Evolutionary conservation across 805 yeast genomes (phyloP).

Genomic region (Suhomyces xylopsoci): DNA sequence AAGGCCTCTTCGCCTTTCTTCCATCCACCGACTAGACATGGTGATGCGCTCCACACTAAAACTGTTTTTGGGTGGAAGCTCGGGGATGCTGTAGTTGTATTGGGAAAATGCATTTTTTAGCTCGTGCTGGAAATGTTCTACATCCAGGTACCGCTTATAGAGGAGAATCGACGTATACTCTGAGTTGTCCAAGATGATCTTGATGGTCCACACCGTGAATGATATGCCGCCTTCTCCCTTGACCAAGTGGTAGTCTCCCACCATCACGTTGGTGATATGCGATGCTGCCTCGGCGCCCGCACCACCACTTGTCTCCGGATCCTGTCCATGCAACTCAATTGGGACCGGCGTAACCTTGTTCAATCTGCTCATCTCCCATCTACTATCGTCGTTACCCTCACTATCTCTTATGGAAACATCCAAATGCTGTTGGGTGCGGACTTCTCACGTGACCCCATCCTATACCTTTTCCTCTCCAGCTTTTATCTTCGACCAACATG

Average conservation of each 20-base stretch:
- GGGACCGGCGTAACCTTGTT: slow-evolving; percentile 38
- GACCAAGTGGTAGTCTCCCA: slow-evolving; percentile 39
- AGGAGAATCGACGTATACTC: slow-evolving; percentile 41
- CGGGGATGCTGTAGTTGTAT: slow-evolving; percentile 37
- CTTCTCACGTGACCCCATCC: background rate
- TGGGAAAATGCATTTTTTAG: slow-evolving; percentile 38
- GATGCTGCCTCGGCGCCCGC: slow-evolving; percentile 7
- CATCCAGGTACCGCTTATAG: slow-evolving; percentile 65
- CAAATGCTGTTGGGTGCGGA: background rate
- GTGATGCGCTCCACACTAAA: slow-evolving; percentile 38
- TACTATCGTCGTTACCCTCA: background rate
- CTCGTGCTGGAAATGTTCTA: slow-evolving; percentile 44
- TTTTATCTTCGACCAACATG: slow-evolving; percentile 25
- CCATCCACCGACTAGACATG: slow-evolving; percentile 46
- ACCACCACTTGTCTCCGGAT: background rate
- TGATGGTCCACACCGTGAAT: slow-evolving; percentile 40
- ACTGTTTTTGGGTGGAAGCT: slow-evolving; percentile 50
- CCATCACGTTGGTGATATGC: slow-evolving; percentile 17
- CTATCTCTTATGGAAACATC: background rate
- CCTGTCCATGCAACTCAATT: slow-evolving; percentile 14
- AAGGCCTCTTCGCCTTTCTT: slow-evolving; percentile 51
- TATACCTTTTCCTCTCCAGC: background rate
- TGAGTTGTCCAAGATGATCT: slow-evolving; percentile 35
- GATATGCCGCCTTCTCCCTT: slow-evolving; percentile 37
- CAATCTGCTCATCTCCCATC: background rate